Evolutionary conservation across 1,139 yeast species (phyloP).

Genomic region (Geotrichum siamense): DNA sequence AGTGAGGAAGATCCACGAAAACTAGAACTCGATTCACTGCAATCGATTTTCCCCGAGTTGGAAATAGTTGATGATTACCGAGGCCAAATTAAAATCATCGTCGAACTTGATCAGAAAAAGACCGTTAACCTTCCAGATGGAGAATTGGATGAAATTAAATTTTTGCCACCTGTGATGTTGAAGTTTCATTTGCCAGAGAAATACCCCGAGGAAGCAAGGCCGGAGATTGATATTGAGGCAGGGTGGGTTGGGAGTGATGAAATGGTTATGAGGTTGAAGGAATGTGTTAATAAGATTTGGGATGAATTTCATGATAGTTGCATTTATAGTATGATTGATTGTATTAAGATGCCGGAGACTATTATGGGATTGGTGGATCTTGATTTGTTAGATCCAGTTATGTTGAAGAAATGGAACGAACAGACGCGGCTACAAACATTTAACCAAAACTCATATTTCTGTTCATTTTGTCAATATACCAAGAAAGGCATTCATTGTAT

Average conservation of each 20-base stretch:
- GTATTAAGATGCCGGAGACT: conserved; percentile 26
- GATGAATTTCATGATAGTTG: conserved; percentile 39
- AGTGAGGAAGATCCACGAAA: conserved; percentile 14
- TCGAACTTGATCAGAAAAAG: conserved; percentile 20
- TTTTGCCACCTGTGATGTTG: conserved; percentile 25
- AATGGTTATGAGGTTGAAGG: conserved; percentile 28
- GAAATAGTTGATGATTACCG: conserved; percentile 20
- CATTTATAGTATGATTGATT: conserved; percentile 39
- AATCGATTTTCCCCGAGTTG: conserved; percentile 47
- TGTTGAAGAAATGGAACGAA: conserved; percentile 25
- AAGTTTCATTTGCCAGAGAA: conserved; percentile 21
- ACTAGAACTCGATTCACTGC: conserved; percentile 45
- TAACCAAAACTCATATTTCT: conserved; percentile 40
- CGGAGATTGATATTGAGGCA: conserved; percentile 24
- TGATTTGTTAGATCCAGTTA: conserved; percentile 18
- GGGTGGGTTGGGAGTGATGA: conserved; percentile 25
- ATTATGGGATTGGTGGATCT: conserved; percentile 11
- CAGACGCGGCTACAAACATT: conserved; percentile 34
- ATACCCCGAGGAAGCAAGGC: conserved; percentile 23
- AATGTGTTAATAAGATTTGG: conserved; percentile 30
- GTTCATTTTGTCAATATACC: conserved; percentile 54
- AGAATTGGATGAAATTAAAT: conserved; percentile 15
- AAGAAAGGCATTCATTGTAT: conserved; percentile 45
- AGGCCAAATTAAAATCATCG: conserved; percentile 14
- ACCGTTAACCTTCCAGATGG: conserved; percentile 18